These are phyloP conservation scores for Seiridium cupressi DNA, from an alignment of 2,329 filamentous ascomycete genomes.

Conservation along the genomic window DNA sequence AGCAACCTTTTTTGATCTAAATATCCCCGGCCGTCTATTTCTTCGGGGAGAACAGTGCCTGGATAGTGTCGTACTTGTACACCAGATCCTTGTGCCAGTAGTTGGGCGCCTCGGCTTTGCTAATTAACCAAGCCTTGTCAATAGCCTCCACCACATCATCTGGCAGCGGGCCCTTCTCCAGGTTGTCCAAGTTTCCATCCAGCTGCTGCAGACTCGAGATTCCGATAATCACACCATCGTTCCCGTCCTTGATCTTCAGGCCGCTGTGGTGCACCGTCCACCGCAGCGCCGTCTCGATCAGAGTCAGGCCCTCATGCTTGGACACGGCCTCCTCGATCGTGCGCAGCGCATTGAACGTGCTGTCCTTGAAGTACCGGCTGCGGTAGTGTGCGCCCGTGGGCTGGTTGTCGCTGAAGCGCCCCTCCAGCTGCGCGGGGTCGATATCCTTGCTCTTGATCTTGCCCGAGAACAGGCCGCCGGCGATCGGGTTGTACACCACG, in stretches of 20 bases:
- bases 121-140: constrained; percentile 74
- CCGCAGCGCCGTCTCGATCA: constrained; percentile 72
- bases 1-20: neutral
- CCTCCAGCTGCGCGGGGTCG: constrained; percentile 52
- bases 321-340: constrained; percentile 66
- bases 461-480: constrained; percentile 76
- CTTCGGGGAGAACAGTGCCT: constrained; percentile 52
- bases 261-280: constrained; percentile 72
- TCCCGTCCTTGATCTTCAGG: constrained; percentile 49
- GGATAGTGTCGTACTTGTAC: constrained; percentile 65
- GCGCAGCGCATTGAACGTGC: constrained; percentile 60
- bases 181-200: constrained; percentile 52
- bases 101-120: constrained; percentile 54
- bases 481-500: constrained; percentile 80
- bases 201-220: constrained; percentile 57
- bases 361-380: constrained; percentile 69
- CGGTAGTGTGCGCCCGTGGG: constrained; percentile 57
- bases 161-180: constrained; percentile 71
- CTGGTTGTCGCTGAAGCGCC: constrained; percentile 64
- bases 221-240: constrained; percentile 61
- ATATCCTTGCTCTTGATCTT: constrained; percentile 70
- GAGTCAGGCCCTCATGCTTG: constrained; percentile 61
- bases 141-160: constrained; percentile 72
- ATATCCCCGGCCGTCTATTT: constrained; percentile 32
- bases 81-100: constrained; percentile 62